Conservation (phyloP, 1,284 basidiomycete genomes). For the Ustilago shanxiensis region DNA sequence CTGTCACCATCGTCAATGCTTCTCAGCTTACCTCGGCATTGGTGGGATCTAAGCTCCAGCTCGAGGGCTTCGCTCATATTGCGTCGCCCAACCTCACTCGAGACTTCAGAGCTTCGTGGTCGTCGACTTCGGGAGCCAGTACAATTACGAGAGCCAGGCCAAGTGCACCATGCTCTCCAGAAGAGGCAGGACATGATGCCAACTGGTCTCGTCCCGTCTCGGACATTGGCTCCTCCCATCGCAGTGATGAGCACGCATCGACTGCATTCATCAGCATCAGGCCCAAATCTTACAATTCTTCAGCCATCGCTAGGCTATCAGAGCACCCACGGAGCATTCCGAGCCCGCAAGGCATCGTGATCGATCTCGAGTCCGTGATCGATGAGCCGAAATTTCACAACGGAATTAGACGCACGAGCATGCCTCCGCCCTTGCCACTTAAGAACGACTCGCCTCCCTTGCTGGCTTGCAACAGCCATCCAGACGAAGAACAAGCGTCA, state of each 20-base stretch:
- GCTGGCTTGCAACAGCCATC: not conserved
- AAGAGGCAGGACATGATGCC: slow-evolving; percentile 8
- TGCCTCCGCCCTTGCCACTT: not conserved
- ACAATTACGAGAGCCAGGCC: slow-evolving; percentile 6
- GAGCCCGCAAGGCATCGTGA: slow-evolving; percentile 11
- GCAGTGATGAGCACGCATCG: not conserved
- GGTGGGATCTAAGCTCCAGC: slow-evolving; percentile 25
- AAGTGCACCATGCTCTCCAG: slow-evolving; percentile 23
- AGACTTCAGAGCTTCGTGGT: slow-evolving; percentile 26
- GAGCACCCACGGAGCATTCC: not conserved
- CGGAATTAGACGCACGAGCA: not conserved
- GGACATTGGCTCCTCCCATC: slow-evolving; percentile 1
- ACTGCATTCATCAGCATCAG: not conserved
- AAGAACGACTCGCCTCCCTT: not conserved
- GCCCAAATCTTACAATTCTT: slow-evolving; percentile 8
- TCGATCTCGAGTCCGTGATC: slow-evolving; percentile 18
- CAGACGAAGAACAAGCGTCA: not conserved
- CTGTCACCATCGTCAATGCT: slow-evolving; percentile 11
- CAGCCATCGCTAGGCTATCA: not conserved
- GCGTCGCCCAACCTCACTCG: slow-evolving; percentile 11
- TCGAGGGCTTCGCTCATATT: slow-evolving; percentile 22
- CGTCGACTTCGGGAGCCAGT: slow-evolving; percentile 7
- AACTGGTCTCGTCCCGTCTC: slow-evolving; percentile 15
- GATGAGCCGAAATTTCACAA: not conserved
- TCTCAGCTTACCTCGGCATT: slow-evolving; percentile 27